Conservation (phyloP, 306 rosid species). For the Quillaja saponaria region DNA sequence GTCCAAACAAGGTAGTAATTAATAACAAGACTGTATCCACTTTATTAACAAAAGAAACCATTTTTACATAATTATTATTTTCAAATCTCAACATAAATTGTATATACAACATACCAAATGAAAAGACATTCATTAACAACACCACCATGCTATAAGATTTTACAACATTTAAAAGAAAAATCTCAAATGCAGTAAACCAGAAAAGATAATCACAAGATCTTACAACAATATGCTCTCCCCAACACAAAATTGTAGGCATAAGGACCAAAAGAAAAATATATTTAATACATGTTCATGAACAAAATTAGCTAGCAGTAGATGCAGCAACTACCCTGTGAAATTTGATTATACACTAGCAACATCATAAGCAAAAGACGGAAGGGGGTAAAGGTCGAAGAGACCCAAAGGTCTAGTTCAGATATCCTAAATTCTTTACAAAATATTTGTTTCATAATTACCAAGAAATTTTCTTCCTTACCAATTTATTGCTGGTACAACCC, state of each 20-base stretch:
- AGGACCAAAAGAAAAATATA: conserved; percentile 24
- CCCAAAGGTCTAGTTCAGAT: conserved; percentile 37
- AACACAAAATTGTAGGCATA: conserved; percentile 26
- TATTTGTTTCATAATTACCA: conserved; percentile 46
- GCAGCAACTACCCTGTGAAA: conserved; percentile 36
- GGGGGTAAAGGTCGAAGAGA: conserved; percentile 29
- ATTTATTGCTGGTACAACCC: conserved; percentile 26
- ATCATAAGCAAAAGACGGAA: conserved; percentile 15
- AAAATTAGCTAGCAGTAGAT: conserved; percentile 45
- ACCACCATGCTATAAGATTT: no score
- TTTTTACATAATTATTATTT: no score
- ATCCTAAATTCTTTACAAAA: conserved; percentile 47
- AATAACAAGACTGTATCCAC: no score
- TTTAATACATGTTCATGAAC: conserved; percentile 23
- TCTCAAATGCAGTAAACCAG: no score
- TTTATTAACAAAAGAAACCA: no score
- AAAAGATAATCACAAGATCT: conserved; percentile 12
- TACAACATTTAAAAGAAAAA: no score
- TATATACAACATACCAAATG: no score
- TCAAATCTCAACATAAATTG: no score
- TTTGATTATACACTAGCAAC: conserved; percentile 47
- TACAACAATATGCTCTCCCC: conserved; percentile 15
- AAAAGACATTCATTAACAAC: no score
- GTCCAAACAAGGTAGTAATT: no score
- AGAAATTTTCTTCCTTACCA: conserved; percentile 34